Percentiles rank a stretch among this genome's conserved stretches.
Evolutionary conservation across 2,329 filamentous ascomycete species (phyloP).

Genomic region (Amylocarpus encephaloides): DNA sequence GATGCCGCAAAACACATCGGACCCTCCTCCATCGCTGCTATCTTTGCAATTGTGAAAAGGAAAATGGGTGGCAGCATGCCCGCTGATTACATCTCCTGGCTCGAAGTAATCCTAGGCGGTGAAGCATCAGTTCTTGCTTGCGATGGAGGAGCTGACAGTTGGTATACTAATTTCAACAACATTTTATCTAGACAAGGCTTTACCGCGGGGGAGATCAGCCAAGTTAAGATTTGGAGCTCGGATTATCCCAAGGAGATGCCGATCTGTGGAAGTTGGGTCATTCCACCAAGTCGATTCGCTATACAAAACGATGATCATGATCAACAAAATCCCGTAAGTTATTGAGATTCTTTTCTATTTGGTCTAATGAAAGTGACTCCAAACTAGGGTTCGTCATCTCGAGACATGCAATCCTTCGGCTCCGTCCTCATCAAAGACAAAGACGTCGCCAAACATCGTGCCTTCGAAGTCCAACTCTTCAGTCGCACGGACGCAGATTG

Average conservation of each 20-base stretch:
- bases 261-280: constrained; percentile 10
- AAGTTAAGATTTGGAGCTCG: constrained; percentile 30
- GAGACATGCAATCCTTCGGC: constrained; percentile 28
- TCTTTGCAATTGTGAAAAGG: constrained; percentile 23
- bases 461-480: constrained; percentile 29
- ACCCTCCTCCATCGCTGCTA: constrained; percentile 23
- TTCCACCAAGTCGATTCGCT: constrained; percentile 19
- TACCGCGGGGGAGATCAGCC: constrained; percentile 22
- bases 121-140: constrained; percentile 26
- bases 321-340: constrained; percentile 25
- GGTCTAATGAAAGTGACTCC: neutral
- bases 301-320: constrained; percentile 31
- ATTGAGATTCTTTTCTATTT: neutral
- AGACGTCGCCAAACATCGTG: constrained; percentile 24
- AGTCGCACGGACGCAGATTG: constrained; percentile 28
- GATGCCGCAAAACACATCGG: constrained; percentile 31
- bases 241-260: constrained; percentile 26
- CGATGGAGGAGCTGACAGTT: constrained; percentile 22
- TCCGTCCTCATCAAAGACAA: constrained; percentile 29
- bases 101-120: constrained; percentile 29
- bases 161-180: constrained; percentile 29
- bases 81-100: constrained; percentile 28
- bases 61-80: constrained; percentile 28
- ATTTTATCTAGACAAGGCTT: constrained; percentile 21
- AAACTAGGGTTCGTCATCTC: constrained; percentile 27